phyloP scores from a whole-genome alignment of 2,329 filamentous ascomycete species.

The Penicillium sclerotiorum region DNA sequence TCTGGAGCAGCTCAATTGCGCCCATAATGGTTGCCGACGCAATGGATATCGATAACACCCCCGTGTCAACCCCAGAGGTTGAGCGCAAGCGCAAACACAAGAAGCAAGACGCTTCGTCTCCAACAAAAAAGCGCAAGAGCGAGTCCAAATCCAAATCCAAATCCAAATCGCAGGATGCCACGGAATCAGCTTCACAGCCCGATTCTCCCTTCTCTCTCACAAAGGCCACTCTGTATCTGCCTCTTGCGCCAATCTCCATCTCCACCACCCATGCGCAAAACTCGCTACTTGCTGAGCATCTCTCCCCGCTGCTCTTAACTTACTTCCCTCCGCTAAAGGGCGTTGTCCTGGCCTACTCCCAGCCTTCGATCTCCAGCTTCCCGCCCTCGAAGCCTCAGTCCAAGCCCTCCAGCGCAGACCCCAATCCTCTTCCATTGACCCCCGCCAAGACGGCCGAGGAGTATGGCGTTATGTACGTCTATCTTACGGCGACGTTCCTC shows the following conservation, averaged over 20 bases:
- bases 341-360: slow-evolving; percentile 58
- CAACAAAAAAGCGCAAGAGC: slow-evolving; percentile 47
- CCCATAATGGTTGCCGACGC: slow-evolving; percentile 40
- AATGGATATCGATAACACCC: slow-evolving; percentile 43
- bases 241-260: slow-evolving; percentile 59
- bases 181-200: slow-evolving; percentile 30
- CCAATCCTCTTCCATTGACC: slow-evolving; percentile 42
- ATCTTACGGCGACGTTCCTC: slow-evolving; percentile 84
- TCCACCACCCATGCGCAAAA: slow-evolving; percentile 57
- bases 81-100: slow-evolving; percentile 50
- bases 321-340: slow-evolving; percentile 64
- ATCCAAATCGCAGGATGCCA: slow-evolving; percentile 31
- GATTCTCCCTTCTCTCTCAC: slow-evolving; percentile 75
- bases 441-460: slow-evolving; percentile 65
- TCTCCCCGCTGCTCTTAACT: slow-evolving; percentile 64
- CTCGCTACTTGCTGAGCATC: slow-evolving; percentile 62
- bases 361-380: slow-evolving; percentile 45
- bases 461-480: slow-evolving; percentile 82
- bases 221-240: slow-evolving; percentile 73
- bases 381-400: slow-evolving; percentile 40
- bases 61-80: slow-evolving; percentile 19
- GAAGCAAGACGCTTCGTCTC: slow-evolving; percentile 46
- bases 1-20: slow-evolving; percentile 26
- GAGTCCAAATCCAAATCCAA: slow-evolving; percentile 4
- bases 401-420: slow-evolving; percentile 26